A percentile compares a stretch with the other conserved stretches of the same genome.
These are phyloP conservation scores for Fusarium dlaminii DNA, from an alignment of 2,329 filamentous ascomycete genomes.

Conservation along the genomic window DNA sequence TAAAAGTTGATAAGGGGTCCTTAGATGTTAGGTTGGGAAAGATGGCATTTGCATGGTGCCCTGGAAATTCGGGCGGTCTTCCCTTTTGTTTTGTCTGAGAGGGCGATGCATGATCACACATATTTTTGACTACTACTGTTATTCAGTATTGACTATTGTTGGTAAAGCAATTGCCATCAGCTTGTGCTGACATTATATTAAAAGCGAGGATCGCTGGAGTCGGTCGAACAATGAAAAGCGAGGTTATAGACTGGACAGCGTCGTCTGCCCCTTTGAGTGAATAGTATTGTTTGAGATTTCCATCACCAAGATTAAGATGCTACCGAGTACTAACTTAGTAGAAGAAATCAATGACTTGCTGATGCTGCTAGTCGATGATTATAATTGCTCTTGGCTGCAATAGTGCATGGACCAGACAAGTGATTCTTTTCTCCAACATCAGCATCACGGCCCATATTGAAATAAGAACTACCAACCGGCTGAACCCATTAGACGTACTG, in stretches of 20 bases:
- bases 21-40: constrained; percentile 29
- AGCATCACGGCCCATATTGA: neutral
- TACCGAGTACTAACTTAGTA: neutral
- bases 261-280: constrained; percentile 11
- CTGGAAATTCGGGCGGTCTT: constrained; percentile 7
- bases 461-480: neutral
- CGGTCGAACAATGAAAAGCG: constrained; percentile 30
- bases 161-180: neutral
- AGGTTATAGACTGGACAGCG: constrained; percentile 36
- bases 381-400: neutral
- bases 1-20: constrained; percentile 15
- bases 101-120: neutral
- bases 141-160: neutral
- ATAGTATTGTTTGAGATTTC: neutral
- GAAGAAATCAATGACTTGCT: neutral
- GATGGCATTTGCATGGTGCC: constrained; percentile 34
- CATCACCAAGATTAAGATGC: constrained; percentile 25
- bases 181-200: constrained; percentile 10
- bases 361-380: neutral
- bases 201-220: constrained; percentile 33
- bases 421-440: neutral
- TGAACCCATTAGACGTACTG: neutral
- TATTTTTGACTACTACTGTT: constrained; percentile 11
- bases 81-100: neutral
- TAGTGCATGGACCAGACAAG: neutral